Evolutionary conservation across 805 yeast species (phyloP), one percentile per base, ranked within the genome.

Genomic region (Ogataea ganodermae): DNA sequence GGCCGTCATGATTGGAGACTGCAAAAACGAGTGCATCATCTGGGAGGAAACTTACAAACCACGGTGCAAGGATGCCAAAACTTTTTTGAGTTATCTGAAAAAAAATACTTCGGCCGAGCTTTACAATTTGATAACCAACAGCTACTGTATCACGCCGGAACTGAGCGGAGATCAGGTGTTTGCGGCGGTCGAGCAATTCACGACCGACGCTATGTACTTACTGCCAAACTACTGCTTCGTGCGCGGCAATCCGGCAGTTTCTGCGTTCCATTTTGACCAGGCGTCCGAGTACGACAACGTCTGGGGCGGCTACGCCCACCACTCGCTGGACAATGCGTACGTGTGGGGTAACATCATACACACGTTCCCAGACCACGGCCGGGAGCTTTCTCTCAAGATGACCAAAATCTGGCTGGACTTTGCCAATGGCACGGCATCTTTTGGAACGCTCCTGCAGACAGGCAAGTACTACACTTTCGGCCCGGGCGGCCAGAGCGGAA

Each of bases 271-370:
- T 32, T 52, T 52, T 33, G 51, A 50, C 41, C 52, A 52, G 41
- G 35, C 36, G 16, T 50, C 54, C 12, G 35, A 44, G 18, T 50
- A 33, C 35, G 49, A 50, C 10, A 44, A 46, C 36, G 46, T n/a
- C 3, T 44, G 46, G 31, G 33, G 45, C 7, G 48, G 48, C 4
- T 45, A 43, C 31, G 54, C 57, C 1, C 54, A 52, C 40, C 57
- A 52, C 32, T 50, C 57, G 23, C 37, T 52, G 22, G 57, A 52
- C 35, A 48, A 48, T 39, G 50, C 50, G 12, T 52, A 52, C 27
- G 37, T 50, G 8, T 52, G 56, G 54, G 50, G 52, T 13, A 36
- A 40, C 9, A 35, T 49, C 20, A 44, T 35, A 14, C 32, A 46
- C 23, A 28, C 48, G 20, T 35, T 51, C 21, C 44, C 42, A 7